Evolutionary conservation across 495 filamentous ascomycete species (phyloP), one percentile per base, ranked within the genome.

Genomic region (Talaromyces proteolyticus): DNA sequence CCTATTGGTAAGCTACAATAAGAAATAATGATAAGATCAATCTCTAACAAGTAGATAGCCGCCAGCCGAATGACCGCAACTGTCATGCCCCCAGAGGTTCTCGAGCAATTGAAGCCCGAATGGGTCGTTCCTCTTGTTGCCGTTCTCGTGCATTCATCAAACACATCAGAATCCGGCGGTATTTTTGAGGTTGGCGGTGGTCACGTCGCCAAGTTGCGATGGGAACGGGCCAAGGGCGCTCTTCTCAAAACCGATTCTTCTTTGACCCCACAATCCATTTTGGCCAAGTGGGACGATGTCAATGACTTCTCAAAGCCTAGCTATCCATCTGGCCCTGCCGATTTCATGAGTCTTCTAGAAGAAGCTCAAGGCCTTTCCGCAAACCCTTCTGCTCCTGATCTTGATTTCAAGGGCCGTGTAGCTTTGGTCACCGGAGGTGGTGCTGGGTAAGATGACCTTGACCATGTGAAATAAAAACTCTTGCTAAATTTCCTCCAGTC

Each of bases 41-140:
- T 37, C 11, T n/a, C 54, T 59, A 26, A 60, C 36, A n/a, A 8
- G 5, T 24, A 52, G 42, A n/a, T 44, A 73, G 93, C 93, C 57
- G 93, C 93, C 44, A 89, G 84, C 72, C 86, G 93, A 64, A 95
- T 98, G 94, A 98, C 93, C 34, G 82, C 93, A 64, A 98, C 93
- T 38, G 77, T 98, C 47, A 97, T 98, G 94, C 94, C 93, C 42
- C 91, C 88, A 2, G 94, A 98, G 57, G 77, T 96, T 18, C 76
- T 98, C 44, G 83, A 88, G 49, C 84, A 82, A 62, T 78, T 98
- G 50, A 91, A 89, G 78, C 93, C 93, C 40, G 91, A 95, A 48
- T 96, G 91, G 91, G 83, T 98, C 51, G 89, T 97, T 42, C 93
- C 93, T 16, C 77, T 97, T 29, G 93, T 98, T 18, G 94, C 93